A percentile compares a stretch with the other conserved stretches of the same genome.
Conservation (phyloP, 257 asterid species). For the Nicotiana attenuata region DNA sequence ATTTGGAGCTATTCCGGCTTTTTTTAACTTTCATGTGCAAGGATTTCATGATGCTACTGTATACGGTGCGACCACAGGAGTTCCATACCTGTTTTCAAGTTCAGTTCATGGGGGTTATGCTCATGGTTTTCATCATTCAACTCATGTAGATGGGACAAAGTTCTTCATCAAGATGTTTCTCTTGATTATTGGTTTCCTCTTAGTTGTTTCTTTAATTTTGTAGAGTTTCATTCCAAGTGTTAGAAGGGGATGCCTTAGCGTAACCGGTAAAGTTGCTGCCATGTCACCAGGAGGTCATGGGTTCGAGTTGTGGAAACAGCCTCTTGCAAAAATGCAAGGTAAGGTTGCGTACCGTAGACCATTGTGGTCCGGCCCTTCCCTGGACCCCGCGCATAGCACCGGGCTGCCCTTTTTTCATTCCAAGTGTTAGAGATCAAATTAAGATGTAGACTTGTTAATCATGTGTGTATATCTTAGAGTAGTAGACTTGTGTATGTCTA, state of each 20-base stretch:
- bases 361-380: too few relatives aligned
- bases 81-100: conserved; percentile 57
- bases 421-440: neutral
- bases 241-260: too few relatives aligned
- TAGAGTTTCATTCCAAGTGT: neutral
- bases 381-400: too few relatives aligned
- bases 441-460: conserved; percentile 7
- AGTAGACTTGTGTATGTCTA: conserved; percentile 20
- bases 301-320: too few relatives aligned
- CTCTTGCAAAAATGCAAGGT: too few relatives aligned
- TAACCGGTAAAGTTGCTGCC: too few relatives aligned
- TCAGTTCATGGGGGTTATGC: conserved; percentile 70
- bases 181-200: conserved; percentile 34
- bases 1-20: conserved; percentile 57
- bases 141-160: conserved; percentile 50
- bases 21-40: conserved; percentile 62
- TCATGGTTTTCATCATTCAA: conserved; percentile 60
- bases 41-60: conserved; percentile 74
- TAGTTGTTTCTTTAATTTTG: conserved; percentile 39
- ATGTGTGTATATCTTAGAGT: conserved; percentile 36
- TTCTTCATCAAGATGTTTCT: conserved; percentile 42
- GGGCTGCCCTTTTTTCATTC: too few relatives aligned
- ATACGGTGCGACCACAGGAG: conserved; percentile 71
- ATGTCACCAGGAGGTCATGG: too few relatives aligned
- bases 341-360: too few relatives aligned